Evolutionary conservation across 2,329 filamentous ascomycete genomes (phyloP), one percentile per base, ranked within the genome.

Genomic region (Beauveria varroae): DNA sequence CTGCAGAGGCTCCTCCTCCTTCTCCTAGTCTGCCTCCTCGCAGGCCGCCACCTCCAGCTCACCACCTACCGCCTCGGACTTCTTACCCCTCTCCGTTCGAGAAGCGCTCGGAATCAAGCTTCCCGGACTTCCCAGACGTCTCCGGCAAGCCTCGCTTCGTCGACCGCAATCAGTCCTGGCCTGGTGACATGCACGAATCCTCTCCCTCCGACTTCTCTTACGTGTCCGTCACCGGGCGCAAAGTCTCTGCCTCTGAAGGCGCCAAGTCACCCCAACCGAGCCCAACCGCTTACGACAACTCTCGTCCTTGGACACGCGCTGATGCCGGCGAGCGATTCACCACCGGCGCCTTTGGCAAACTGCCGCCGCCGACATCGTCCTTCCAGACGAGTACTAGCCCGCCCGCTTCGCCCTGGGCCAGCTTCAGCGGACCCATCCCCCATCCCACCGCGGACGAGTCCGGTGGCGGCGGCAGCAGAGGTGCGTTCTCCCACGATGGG

Each of bases 101-200:
- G 2, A 37, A 6, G 0, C 34, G 34, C 14, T 9, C 56, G 5
- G n/a, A 6, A 18, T 8, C 26, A 14, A 16, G 8, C 40, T 60
- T 41, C 7, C 57, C 20, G 5, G 3, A 16, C 40, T 3, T 28
- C 16, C 22, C 28, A 8, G 1, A 20, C 9, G 4, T 22, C n/a
- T 41, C 40, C 8, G 8, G n/a, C n/a, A 49, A 16, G 24, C 37
- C 47, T 6, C 22, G 50, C 7, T 56, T 65, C 50, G 40, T 44
- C 37, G 41, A 41, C 54, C 53, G 52, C 53, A 57, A 50, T 43
- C 51, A 49, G 43, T 60, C 58, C 5, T 54, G 58, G 58, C 50
- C 50, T 0, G 58, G 50, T 3, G 30, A 54, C 22, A 41, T 60
- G 3, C 20, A 60, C 30, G 16, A 22, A 9, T 50, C 50, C 34